phyloP scores from a whole-genome alignment of 2,329 filamentous ascomycete species.

The Ramichloridium luteum region DNA sequence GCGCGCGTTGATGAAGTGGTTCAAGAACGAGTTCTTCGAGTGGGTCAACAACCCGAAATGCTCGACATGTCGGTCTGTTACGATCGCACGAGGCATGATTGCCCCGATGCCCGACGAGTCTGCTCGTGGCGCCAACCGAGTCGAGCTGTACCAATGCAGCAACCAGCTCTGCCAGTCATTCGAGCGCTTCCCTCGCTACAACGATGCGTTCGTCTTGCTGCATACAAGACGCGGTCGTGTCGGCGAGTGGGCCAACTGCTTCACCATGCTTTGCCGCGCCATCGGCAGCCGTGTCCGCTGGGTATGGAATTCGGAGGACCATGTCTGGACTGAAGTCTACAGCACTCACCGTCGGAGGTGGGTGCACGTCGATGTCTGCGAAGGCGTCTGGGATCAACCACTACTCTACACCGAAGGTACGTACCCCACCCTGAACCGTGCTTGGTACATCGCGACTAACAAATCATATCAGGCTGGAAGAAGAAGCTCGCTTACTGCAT shows the following conservation, averaged over 20 bases:
- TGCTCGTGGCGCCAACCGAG: constrained; percentile 72
- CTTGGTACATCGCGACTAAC: constrained; percentile 10
- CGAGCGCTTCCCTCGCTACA: constrained; percentile 87
- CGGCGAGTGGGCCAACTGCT: constrained; percentile 97
- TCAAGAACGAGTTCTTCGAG: constrained; percentile 85
- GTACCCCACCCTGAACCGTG: constrained; percentile 13
- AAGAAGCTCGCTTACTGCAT: constrained; percentile 97
- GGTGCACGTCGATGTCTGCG: constrained; percentile 93
- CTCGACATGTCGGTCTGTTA: constrained; percentile 67
- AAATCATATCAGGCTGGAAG: constrained; percentile 54
- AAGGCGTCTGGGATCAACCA: constrained; percentile 91
- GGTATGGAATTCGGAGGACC: constrained; percentile 97
- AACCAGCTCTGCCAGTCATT: constrained; percentile 60
- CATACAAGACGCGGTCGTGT: constrained; percentile 76
- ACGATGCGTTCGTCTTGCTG: constrained; percentile 84
- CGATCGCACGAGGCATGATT: constrained; percentile 70
- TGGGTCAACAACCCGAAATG: constrained; percentile 96
- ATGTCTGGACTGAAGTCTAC: constrained; percentile 96
- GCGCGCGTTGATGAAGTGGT: constrained; percentile 83
- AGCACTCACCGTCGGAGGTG: constrained; percentile 86
- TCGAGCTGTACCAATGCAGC: constrained; percentile 85
- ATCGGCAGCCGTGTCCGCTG: constrained; percentile 83
- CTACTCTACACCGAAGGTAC: constrained; percentile 75
- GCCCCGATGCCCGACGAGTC: constrained; percentile 79
- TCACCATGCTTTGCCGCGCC: constrained; percentile 93